phyloP scores from a whole-genome alignment of 257 asterid genomes.

The Scutellaria minor region DNA sequence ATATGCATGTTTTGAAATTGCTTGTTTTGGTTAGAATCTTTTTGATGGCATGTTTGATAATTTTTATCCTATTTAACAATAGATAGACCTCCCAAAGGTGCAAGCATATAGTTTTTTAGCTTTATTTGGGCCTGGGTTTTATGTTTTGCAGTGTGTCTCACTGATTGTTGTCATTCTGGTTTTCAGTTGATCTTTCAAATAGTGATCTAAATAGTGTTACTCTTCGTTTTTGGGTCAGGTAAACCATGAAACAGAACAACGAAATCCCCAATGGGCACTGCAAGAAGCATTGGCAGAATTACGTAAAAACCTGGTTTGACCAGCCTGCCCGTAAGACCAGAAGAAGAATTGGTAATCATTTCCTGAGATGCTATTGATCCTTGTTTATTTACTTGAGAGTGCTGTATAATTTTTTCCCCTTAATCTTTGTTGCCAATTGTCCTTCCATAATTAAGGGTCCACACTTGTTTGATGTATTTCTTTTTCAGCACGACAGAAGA shows the following conservation, averaged over 20 bases:
- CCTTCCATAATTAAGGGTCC: not conserved
- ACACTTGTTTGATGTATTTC: not conserved
- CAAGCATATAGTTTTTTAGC: too few relatives aligned
- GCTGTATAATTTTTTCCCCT: not conserved
- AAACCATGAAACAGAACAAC: conserved; percentile 73
- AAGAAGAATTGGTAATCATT: conserved; percentile 57
- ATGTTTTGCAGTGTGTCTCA: not conserved
- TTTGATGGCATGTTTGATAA: not conserved
- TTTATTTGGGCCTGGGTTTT: too few relatives aligned
- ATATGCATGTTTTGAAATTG: too few relatives aligned
- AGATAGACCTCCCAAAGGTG: too few relatives aligned
- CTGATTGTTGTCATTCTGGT: not conserved
- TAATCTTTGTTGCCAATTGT: not conserved
- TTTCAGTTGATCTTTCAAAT: not conserved
- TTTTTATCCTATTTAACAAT: too few relatives aligned
- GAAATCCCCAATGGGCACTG: conserved; percentile 71
- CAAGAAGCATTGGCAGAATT: conserved; percentile 79
- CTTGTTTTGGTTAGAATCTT: not conserved
- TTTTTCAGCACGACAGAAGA: conserved; percentile 71
- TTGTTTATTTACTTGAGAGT: not conserved
- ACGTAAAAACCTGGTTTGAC: conserved; percentile 75
- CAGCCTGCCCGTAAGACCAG: conserved; percentile 81
- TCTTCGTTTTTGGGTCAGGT: conserved; percentile 36
- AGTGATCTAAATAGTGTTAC: not conserved
- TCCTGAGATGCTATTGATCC: not conserved